Conservation (phyloP, 2,329 filamentous ascomycete species). For the Metarhizium sp. region DNA sequence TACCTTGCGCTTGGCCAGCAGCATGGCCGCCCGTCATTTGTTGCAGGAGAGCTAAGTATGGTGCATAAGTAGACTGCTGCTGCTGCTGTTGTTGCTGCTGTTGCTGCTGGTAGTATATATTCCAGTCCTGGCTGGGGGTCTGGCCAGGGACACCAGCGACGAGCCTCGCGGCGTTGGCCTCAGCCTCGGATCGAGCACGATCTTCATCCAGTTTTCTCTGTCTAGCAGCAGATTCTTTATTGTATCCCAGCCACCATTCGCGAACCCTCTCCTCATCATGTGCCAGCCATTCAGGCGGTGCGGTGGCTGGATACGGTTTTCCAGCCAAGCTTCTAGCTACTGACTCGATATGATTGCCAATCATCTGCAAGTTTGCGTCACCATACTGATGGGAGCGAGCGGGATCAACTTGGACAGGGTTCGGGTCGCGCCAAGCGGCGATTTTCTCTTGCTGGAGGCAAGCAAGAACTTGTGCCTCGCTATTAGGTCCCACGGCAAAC, state of each 20-base stretch:
- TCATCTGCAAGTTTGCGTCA: conserved; percentile 33
- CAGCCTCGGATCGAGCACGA: conserved; percentile 22
- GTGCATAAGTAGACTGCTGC: conserved; percentile 21
- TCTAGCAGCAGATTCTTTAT: conserved; percentile 27
- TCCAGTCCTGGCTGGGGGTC: conserved; percentile 16
- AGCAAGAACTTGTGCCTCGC: conserved; percentile 31
- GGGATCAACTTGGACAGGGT: conserved; percentile 25
- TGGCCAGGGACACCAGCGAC: conserved; percentile 11
- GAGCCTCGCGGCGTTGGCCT: conserved; percentile 19
- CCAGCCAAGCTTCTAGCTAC: conserved; percentile 31
- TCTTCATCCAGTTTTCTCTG: conserved; percentile 30
- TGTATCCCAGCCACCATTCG: conserved; percentile 44
- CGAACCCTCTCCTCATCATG: conserved; percentile 35
- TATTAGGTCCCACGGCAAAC: conserved; percentile 21
- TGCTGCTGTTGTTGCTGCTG: conserved; percentile 15
- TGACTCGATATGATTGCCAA: conserved; percentile 32
- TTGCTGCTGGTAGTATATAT: conserved; percentile 17
- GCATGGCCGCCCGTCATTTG: conserved; percentile 28
- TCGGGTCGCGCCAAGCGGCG: conserved; percentile 32
- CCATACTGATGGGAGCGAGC: conserved; percentile 27
- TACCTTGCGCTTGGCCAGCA: conserved; percentile 10
- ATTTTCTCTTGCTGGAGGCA: conserved; percentile 35
- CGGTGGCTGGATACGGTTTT: conserved; percentile 38
- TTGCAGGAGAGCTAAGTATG: conserved; percentile 33
- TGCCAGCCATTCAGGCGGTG: conserved; percentile 43